Evolutionary conservation across 148 eudicot genomes (phyloP), one percentile per base, ranked within the genome.

Genomic region (Vaccinium vitisidaea): DNA sequence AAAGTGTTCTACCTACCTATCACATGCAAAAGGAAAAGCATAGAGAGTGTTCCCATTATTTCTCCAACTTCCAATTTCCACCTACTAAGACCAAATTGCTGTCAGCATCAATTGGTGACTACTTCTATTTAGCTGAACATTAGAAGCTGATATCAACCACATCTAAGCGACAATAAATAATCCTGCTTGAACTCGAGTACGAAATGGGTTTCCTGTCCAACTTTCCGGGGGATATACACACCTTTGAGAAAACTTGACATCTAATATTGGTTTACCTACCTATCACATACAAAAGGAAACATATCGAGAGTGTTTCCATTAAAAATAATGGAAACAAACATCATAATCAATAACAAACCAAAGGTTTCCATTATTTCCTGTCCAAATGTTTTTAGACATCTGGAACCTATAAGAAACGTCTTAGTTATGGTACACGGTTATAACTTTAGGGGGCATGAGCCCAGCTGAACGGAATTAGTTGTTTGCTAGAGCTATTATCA

Each of bases 71-170:
- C 55, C 14, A 49, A 49, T n/a, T 23, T 46, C 54, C 30, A 18
- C 30, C 54, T 21, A 46, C 79, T n/a, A 8, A 48, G 23, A 75
- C 21, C 14, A 75, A 71, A 53, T 75, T 43, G 78, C 5, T 11
- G 67, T 63, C 23, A 63, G 3, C 70, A 69, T 13, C 74, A 69
- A 69, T 12, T 69, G 74, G 74, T 9, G 25, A 75, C 23, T 46
- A 75, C 25, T 5, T 75, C 49, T 9, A 18, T 69, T 46, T 21
- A 21, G 25, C 11, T 43, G 79, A 75, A 75, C 12, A 43, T 75
- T 21, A 75, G 78, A 75, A 36, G 53, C 53, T 43, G 78, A 75
- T 75, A 14, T 75, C 79, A 48, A 73, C 48, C 77, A 73, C 11
- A 7, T 36, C 77, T 39, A 73, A 36, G 53, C n/a, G 30, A 75